Evolutionary conservation across 371 early-diverging fungal species (phyloP).

Genomic region (Umbelopsis sp.): DNA sequence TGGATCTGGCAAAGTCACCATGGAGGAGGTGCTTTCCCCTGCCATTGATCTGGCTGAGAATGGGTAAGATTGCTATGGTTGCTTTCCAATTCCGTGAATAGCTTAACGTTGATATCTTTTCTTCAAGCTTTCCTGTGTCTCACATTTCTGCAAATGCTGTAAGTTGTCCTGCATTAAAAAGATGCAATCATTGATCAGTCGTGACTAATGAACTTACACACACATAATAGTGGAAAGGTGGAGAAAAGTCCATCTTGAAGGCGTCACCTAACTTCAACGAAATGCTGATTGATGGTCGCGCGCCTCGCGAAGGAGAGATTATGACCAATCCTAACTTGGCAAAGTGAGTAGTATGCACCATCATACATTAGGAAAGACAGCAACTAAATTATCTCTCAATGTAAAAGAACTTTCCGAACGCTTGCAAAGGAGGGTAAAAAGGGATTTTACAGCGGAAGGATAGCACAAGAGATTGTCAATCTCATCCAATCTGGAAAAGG

Average conservation of each 20-base stretch:
- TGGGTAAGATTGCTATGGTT: slow-evolving; percentile 48
- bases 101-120: background rate
- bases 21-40: slow-evolving; percentile 65
- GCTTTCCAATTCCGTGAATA: background rate
- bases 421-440: slow-evolving; percentile 68
- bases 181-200: background rate
- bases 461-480: slow-evolving; percentile 77
- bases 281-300: slow-evolving; percentile 63
- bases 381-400: too few relatives aligned
- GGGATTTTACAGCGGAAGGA: slow-evolving; percentile 82
- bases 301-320: slow-evolving; percentile 70
- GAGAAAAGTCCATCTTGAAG: slow-evolving; percentile 42
- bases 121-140: slow-evolving; percentile 47
- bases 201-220: too few relatives aligned
- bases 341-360: slow-evolving; percentile 36
- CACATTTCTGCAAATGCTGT: slow-evolving; percentile 24
- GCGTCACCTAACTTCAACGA: slow-evolving; percentile 56
- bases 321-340: slow-evolving; percentile 66
- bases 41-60: slow-evolving; percentile 76
- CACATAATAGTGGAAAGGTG: slow-evolving; percentile 21
- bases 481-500: slow-evolving; percentile 68
- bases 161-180: background rate
- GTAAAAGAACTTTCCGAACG: slow-evolving; percentile 54
- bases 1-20: slow-evolving; percentile 71
- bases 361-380: slow-evolving; percentile 18